phyloP scores from a whole-genome alignment of 257 asterid species.

The Plectranthus barbatus region DNA sequence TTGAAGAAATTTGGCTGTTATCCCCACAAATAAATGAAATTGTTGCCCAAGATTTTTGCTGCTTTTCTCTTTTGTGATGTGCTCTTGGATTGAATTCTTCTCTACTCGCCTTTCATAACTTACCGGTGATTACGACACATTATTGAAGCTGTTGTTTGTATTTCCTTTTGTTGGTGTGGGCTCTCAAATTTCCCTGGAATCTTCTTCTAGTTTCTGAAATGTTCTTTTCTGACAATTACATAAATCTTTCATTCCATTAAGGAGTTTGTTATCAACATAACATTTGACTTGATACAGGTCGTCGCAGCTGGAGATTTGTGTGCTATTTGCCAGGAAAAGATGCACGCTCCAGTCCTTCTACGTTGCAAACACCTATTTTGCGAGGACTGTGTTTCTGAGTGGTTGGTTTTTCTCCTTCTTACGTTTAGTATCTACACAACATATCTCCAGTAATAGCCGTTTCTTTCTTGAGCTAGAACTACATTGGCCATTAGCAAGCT shows the following conservation, averaged over 20 bases:
- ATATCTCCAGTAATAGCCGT: not conserved
- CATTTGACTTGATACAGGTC: conserved; percentile 37
- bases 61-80: too few relatives aligned
- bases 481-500: not conserved
- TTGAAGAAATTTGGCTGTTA: too few relatives aligned
- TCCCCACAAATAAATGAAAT: too few relatives aligned
- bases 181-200: not conserved
- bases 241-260: not conserved
- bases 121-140: not conserved
- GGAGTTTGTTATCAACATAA: not conserved
- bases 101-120: too few relatives aligned
- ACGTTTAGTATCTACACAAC: not conserved
- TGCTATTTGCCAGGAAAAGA: conserved; percentile 89
- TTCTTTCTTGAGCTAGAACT: not conserved
- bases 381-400: conserved; percentile 83
- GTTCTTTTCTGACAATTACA: not conserved
- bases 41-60: too few relatives aligned
- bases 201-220: not conserved
- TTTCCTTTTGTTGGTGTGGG: not conserved
- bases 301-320: conserved; percentile 75
- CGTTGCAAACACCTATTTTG: conserved; percentile 87
- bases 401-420: conserved; percentile 42
- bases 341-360: conserved; percentile 71
- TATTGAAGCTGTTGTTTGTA: not conserved
- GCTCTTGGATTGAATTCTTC: not conserved